Base-by-base conservation (phyloP, 2,329 filamentous ascomycete genomes). In the Colletotrichum tanaceti region DNA sequence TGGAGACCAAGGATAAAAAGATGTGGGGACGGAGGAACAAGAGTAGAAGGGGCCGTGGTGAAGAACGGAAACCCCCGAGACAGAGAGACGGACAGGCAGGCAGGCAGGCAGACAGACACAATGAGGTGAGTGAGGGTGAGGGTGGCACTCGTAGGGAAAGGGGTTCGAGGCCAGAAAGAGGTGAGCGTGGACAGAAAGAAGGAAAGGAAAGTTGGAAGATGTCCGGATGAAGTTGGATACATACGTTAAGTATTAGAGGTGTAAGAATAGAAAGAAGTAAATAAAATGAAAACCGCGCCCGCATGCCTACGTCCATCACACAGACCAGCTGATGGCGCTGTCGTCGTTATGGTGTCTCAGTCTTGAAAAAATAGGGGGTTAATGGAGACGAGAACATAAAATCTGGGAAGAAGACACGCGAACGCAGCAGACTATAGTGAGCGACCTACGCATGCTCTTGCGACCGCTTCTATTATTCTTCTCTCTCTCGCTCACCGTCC, bases 281-380 rank as follows among this genome's bases (percentile, higher is more conserved):
- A 35, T 11, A n/a, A 39, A 22, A 22, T n/a, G 24, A 52, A 50
- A 24, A 50, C 24, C 22, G 46, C 20, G 22, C 20, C 22, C 5
- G 4, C 13, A 49, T 22, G 7, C 43, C 16, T 1, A 22, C 43
- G 16, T 11, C 18, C 22, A 52, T 18, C 35, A 39, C 52, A 54
- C 52, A 54, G 52, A 54, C 52, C 52, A 39, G 22, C 38, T 54
- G 35, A 32, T 54, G 50, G 32, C 50, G 52, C 20, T 39, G 52
- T 39, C 11, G 35, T n/a, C 35, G 32, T 39, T 20, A 13, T 13
- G 35, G 52, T 35, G 52, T 54, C 52, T 39, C 52, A 18, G 32
- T 22, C 3, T 54, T 9, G n/a, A 22, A 16, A 35, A 35, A 35
- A 35, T 35, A 35, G 32, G 28, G 50, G 10, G n/a, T 5, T 38